Base-by-base conservation (phyloP, 495 filamentous ascomycete species). In the Penicillium verhagenii region DNA sequence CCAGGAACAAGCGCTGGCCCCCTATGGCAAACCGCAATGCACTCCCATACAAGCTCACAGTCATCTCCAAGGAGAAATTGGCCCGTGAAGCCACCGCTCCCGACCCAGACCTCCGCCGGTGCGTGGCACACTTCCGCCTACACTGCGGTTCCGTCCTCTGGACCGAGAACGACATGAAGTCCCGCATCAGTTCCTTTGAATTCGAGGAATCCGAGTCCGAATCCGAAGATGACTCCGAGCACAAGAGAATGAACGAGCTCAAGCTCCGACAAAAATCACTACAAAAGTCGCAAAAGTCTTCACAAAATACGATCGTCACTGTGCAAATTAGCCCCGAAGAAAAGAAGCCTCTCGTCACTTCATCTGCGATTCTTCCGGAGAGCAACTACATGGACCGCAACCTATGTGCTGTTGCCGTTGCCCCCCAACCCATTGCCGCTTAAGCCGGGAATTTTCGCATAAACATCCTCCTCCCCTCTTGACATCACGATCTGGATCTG, bases 101-200 rank as follows among this genome's bases (percentile, higher is more conserved):
- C 0, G 71, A 76, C 53, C 73, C 73, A 11, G 63, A 73, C 23
- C 72, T 76, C 24, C 72, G 73, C 37, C 73, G 73, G 58, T 76
- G 73, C 42, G 68, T 76, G 39, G 65, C 61, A 11, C 73, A 76
- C 61, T 73, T 73, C 60, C 70, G 70, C 11, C 59, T 76, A 7
- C 73, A 76, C 53, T 64, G 63, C 47, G 67, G 63, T 39, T 74
- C 73, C 0, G 66, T 76, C 29, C 56, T 67, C 26, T 74, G 68
- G 73, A 71, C 71, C 4, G 70, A 76, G 52, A 70, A 73, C 44
- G 73, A 76, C 28, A 72, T 72, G 66, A 70, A 69, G n/a, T 66
- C 70, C 20, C 69, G 69, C 43, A 74, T 76, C 56, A 74, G 70
- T 54, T 69, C 73, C 14, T 70, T 74, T 16, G 73, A 74, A n/a